Conservation (phyloP, 306 rosid genomes). For the Senna tora region DNA sequence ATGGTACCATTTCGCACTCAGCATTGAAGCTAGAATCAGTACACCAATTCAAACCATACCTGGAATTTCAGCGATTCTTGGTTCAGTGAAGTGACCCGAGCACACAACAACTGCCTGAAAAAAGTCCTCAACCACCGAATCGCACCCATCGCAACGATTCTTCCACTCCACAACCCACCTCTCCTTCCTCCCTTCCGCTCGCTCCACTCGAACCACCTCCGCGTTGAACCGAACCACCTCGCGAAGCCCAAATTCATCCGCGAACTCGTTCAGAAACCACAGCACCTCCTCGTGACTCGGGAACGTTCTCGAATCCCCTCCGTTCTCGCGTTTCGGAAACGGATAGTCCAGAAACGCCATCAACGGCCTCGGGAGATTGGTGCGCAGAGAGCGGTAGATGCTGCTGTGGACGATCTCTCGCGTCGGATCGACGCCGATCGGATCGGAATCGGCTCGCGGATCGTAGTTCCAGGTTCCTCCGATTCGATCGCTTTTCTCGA, state of each 20-base stretch:
- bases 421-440: conserved; percentile 33
- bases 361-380: conserved; percentile 43
- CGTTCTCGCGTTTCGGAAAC: conserved; percentile 4
- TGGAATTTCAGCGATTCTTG: conserved; percentile 34
- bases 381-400: conserved; percentile 36
- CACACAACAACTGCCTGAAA: conserved; percentile 47
- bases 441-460: conserved; percentile 43
- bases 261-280: conserved; percentile 35
- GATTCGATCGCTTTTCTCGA: conserved; percentile 32
- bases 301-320: conserved; percentile 37
- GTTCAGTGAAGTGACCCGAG: conserved; percentile 42
- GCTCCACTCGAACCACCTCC: conserved; percentile 24
- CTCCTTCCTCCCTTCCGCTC: neutral
- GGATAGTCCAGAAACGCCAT: conserved; percentile 43
- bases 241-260: conserved; percentile 24
- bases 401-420: conserved; percentile 42
- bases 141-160: neutral
- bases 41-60: conserved; percentile 9
- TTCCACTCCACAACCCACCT: conserved; percentile 23
- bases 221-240: conserved; percentile 13
- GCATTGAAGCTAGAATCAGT: neutral
- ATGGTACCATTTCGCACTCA: neutral
- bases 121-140: conserved; percentile 28
- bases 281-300: conserved; percentile 46
- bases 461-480: conserved; percentile 47